Conservation (phyloP, 768 basidiomycete species). For the Auricularia auricula-judae region DNA sequence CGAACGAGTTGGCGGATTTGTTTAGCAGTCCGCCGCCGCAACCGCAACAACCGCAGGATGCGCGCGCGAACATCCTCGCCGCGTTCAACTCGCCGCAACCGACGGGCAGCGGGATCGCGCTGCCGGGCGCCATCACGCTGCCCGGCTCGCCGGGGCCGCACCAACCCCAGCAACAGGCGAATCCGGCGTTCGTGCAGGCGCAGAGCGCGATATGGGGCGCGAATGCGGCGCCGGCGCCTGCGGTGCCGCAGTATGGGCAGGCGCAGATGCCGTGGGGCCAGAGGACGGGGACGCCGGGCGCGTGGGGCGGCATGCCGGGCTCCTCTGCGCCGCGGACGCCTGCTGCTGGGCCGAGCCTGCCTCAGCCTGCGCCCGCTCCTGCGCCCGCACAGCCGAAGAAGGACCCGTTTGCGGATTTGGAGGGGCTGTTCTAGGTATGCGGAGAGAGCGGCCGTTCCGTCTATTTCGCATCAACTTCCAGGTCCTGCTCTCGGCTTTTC, state of each 20-base stretch:
- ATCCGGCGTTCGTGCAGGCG: not conserved
- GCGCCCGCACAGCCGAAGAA: constrained; percentile 35
- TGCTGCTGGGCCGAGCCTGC: constrained; percentile 13
- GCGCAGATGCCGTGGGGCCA: constrained; percentile 7
- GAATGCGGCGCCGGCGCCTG: constrained; percentile 7
- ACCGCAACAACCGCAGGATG: constrained; percentile 14
- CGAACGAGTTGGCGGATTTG: constrained; percentile 52
- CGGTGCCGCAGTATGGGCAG: constrained; percentile 9
- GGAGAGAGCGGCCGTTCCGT: too few relatives aligned
- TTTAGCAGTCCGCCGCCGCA: constrained; percentile 27
- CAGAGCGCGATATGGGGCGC: not conserved
- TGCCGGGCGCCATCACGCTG: constrained; percentile 31
- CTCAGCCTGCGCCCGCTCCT: constrained; percentile 9
- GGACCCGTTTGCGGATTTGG: constrained; percentile 80
- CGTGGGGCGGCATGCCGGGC: constrained; percentile 8
- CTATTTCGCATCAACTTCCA: not conserved
- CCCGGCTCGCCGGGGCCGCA: constrained; percentile 28
- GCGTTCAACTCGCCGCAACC: constrained; percentile 5
- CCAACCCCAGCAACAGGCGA: constrained; percentile 4
- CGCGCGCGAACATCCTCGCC: constrained; percentile 13
- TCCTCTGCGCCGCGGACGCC: constrained; percentile 12
- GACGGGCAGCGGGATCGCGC: constrained; percentile 13
- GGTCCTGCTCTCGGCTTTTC: too few relatives aligned
- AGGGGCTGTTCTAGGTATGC: constrained; percentile 47
- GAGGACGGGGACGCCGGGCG: constrained; percentile 2